phyloP scores from a whole-genome alignment of 305 asterid genomes.

The Lippia alba region DNA sequence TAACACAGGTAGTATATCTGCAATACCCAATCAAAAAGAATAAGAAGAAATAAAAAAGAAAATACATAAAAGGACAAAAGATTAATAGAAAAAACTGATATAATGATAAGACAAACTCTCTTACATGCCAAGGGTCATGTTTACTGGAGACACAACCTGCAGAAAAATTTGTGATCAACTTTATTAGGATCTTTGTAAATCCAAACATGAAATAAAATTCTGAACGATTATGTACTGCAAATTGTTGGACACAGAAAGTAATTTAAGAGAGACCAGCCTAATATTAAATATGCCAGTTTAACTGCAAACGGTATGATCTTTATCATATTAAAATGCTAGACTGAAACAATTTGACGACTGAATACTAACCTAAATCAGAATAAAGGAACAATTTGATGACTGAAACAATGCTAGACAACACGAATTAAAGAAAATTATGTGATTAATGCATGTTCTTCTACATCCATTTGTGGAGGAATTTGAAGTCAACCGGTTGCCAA shows the following conservation, averaged over 20 bases:
- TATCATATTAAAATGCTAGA: background rate
- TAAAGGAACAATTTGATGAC: background rate
- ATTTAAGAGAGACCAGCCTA: constrained; percentile 12
- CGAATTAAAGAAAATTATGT: background rate
- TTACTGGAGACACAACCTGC: constrained; percentile 84
- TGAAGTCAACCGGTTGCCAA: background rate
- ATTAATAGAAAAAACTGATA: constrained; percentile 5
- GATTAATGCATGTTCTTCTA: background rate
- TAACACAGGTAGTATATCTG: constrained; percentile 72
- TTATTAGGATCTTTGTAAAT: constrained; percentile 11
- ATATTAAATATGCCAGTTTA: background rate
- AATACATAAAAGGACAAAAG: constrained; percentile 6
- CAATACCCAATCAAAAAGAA: constrained; percentile 25
- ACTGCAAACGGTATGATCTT: background rate
- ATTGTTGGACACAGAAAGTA: background rate
- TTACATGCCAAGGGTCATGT: constrained; percentile 82
- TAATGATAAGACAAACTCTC: constrained; percentile 30
- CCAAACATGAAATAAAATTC: background rate
- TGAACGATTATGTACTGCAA: background rate
- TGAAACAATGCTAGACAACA: background rate
- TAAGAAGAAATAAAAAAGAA: constrained; percentile 13
- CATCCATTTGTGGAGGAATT: background rate
- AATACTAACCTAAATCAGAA: background rate
- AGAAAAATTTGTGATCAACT: constrained; percentile 19
- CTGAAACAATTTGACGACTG: too few species aligned